A percentile compares a stretch with the other conserved stretches of the same genome.
Evolutionary conservation across 768 basidiomycete species (phyloP).

Genomic region (Termitomyces sp.): DNA sequence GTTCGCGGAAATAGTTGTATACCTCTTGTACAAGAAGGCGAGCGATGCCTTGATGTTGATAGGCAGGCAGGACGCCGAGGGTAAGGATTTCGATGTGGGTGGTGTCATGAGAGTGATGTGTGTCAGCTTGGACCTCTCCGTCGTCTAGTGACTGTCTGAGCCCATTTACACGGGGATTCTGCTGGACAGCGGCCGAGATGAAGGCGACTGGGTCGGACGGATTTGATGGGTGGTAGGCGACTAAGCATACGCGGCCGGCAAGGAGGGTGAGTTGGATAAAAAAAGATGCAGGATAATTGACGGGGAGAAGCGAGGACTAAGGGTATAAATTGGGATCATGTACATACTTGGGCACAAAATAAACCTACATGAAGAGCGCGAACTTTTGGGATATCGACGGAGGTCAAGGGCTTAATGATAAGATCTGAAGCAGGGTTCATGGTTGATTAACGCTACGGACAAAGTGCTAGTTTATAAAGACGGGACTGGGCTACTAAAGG

Average conservation of each 20-base stretch:
- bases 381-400: slow-evolving; percentile 30
- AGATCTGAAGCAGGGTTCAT: slow-evolving; percentile 15
- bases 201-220: slow-evolving; percentile 36
- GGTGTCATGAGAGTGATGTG: slow-evolving; percentile 9
- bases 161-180: slow-evolving; percentile 17
- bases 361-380: slow-evolving; percentile 40
- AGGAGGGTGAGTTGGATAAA: slow-evolving; percentile 44
- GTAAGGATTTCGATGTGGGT: slow-evolving; percentile 47
- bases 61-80: slow-evolving; percentile 45
- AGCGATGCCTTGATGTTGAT: slow-evolving; percentile 40
- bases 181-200: slow-evolving; percentile 36
- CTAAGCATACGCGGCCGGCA: slow-evolving; percentile 36
- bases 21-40: slow-evolving; percentile 36
- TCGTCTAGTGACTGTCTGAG: slow-evolving; percentile 4
- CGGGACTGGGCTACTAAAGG: background rate
- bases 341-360: slow-evolving; percentile 2
- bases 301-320: slow-evolving; percentile 34
- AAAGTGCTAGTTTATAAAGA: background rate
- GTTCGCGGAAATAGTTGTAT: slow-evolving; percentile 24
- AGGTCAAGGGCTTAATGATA: slow-evolving; percentile 29
- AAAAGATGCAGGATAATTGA: slow-evolving; percentile 39
- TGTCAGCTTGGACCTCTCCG: slow-evolving; percentile 10
- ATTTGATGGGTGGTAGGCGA: slow-evolving; percentile 29
- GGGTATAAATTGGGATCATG: background rate
- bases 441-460: slow-evolving; percentile 5